Conservation (phyloP, 768 basidiomycete genomes). For the Mycena olivaceomarginata region DNA sequence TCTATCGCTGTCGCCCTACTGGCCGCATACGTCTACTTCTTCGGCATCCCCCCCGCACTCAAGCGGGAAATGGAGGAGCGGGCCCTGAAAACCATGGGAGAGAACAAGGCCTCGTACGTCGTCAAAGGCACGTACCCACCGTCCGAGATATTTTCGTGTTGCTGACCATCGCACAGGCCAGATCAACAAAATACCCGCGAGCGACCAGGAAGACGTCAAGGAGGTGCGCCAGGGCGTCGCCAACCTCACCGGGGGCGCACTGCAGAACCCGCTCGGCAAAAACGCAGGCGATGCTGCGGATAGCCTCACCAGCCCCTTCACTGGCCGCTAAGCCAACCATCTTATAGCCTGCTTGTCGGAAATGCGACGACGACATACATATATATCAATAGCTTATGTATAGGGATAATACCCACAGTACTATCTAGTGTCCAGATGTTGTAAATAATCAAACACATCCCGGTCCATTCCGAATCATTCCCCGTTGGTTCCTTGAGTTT, state of each 20-base stretch:
- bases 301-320: neutral
- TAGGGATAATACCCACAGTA: no score
- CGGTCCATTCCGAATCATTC: no score
- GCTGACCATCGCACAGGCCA: neutral
- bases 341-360: neutral
- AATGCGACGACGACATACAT: no score
- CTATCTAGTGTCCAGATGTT: no score
- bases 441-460: no score
- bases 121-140: neutral
- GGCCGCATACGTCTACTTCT: conserved; percentile 9
- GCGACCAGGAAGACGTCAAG: neutral
- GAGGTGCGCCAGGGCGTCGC: neutral
- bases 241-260: neutral
- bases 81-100: conserved; percentile 1
- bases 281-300: neutral
- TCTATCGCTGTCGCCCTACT: neutral
- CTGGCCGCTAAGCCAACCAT: neutral
- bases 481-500: no score
- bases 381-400: no score
- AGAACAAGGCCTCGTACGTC: conserved; percentile 3
- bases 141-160: neutral
- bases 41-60: neutral
- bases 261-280: conserved; percentile 7
- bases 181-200: conserved; percentile 5
- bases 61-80: neutral